These are phyloP conservation scores for Trametes elegans DNA, from an alignment of 768 basidiomycete genomes.

Conservation along the genomic window DNA sequence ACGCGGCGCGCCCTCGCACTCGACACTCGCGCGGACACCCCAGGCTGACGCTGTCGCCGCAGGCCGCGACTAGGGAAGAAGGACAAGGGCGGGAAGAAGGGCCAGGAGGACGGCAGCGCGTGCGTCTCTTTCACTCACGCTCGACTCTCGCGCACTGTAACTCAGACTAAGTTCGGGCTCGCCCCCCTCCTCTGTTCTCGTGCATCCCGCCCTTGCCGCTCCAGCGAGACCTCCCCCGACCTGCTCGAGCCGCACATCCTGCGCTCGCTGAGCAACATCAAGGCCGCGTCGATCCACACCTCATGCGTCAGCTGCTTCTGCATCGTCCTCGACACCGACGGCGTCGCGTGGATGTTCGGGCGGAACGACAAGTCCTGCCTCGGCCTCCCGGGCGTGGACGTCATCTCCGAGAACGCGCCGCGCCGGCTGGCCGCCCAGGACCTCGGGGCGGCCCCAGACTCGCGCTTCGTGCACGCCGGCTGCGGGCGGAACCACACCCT, in stretches of 20 bases:
- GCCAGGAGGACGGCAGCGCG: slow-evolving; percentile 38
- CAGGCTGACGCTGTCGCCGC: background rate
- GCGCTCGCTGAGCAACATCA: slow-evolving; percentile 82
- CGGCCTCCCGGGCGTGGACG: slow-evolving; percentile 48
- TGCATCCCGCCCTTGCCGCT: background rate
- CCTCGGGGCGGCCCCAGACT: slow-evolving; percentile 54
- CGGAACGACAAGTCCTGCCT: slow-evolving; percentile 71
- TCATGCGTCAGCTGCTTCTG: slow-evolving; percentile 77
- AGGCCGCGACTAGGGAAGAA: slow-evolving; percentile 80
- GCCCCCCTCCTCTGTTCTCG: background rate
- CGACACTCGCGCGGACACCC: slow-evolving; percentile 14
- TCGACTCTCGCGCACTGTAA: background rate
- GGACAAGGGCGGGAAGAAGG: slow-evolving; percentile 54
- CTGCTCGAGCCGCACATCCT: slow-evolving; percentile 86
- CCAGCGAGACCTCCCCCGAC: slow-evolving; percentile 65
- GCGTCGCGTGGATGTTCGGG: slow-evolving; percentile 88
- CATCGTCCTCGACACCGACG: slow-evolving; percentile 69
- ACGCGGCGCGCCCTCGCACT: background rate
- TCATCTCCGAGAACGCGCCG: slow-evolving; percentile 75
- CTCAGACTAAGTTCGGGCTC: background rate
- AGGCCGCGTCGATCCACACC: slow-evolving; percentile 67
- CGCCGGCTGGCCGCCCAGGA: slow-evolving; percentile 55
- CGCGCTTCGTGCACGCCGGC: slow-evolving; percentile 73
- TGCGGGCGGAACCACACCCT: slow-evolving; percentile 82
- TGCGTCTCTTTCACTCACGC: slow-evolving; percentile 5